Base-by-base conservation (phyloP, 2,329 filamentous ascomycete species). In the Lachnellula arida region DNA sequence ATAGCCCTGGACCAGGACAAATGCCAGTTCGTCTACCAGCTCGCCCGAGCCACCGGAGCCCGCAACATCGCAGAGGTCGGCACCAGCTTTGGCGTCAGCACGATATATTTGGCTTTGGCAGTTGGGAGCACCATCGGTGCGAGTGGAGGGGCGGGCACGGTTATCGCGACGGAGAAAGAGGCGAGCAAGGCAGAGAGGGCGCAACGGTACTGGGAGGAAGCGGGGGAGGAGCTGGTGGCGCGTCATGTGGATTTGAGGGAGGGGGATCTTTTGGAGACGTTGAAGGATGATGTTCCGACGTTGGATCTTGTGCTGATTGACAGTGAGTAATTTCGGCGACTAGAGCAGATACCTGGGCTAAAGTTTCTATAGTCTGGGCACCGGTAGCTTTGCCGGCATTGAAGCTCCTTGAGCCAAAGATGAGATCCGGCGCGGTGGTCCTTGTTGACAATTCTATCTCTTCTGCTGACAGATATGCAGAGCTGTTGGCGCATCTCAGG, bases 151-250 rank as follows among this genome's bases (percentile, higher is more conserved):
- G 15, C 63, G 42, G 78, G 75, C 0, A 74, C 62, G 40, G 81
- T 86, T 0, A 79, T 86, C 63, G 82, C 76, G 0, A 86, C 83
- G 0, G 83, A 86, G 68, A 78, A 83, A 25, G 83, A 86, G 65
- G 65, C 71, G 0, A 66, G 62, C 5, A 86, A 86, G 68, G 81
- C 81, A 0, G 70, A 60, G 3, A 68, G 65, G 49, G 82, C 84
- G 5, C 72, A 72, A n/a, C 68, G 73, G 60, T 68, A 85, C 63
- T 86, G 83, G 82, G 69, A 67, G 25, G 67, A 73, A 50, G 76
- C 76, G 2, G 82, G 81, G 0, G 69, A 75, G 0, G 74, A 74
- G 14, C 28, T 32, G 9, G 73, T 85, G 1, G 73, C 74, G 53
- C 64, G 66, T 3, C 28, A 73, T 63, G 82, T 86, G 62, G 81